These are phyloP conservation scores for Lasiosphaeris hirsuta DNA, from an alignment of 495 filamentous ascomycete species.

Conservation along the genomic window DNA sequence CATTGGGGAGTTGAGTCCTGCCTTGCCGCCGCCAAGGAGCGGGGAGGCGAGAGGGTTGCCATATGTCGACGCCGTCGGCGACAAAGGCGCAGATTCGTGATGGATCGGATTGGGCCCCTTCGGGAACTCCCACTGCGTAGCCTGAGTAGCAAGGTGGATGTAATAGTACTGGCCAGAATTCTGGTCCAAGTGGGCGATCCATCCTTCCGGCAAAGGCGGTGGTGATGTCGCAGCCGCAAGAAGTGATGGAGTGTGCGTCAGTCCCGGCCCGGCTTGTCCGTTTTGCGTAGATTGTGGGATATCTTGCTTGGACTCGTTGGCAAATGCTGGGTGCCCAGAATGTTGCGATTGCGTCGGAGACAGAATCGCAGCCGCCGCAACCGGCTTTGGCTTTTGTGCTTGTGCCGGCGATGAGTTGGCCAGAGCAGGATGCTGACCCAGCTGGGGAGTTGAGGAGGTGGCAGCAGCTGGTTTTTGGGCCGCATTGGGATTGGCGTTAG, in stretches of 20 bases:
- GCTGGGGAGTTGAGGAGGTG: slow-evolving; percentile 6
- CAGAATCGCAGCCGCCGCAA: slow-evolving; percentile 17
- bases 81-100: slow-evolving; percentile 72
- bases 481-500: slow-evolving; percentile 35
- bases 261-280: slow-evolving; percentile 38
- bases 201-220: slow-evolving; percentile 91
- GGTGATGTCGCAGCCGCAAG: slow-evolving; percentile 70
- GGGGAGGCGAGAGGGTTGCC: slow-evolving; percentile 75
- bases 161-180: slow-evolving; percentile 98
- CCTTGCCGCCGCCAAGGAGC: slow-evolving; percentile 65
- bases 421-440: slow-evolving; percentile 6
- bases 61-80: slow-evolving; percentile 74
- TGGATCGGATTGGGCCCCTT: slow-evolving; percentile 84
- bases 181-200: slow-evolving; percentile 95
- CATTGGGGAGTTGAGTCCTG: slow-evolving; percentile 70
- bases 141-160: slow-evolving; percentile 92
- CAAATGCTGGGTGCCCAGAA: slow-evolving; percentile 59
- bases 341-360: slow-evolving; percentile 39
- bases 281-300: slow-evolving; percentile 32
- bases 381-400: slow-evolving; percentile 9
- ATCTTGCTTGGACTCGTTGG: slow-evolving; percentile 61
- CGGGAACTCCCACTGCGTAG: slow-evolving; percentile 98
- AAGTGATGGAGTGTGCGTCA: slow-evolving; percentile 46
- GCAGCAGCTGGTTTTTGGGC: slow-evolving; percentile 17
- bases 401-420: slow-evolving; percentile 31